Evolutionary conservation across 2,329 filamentous ascomycete genomes (phyloP), one percentile per base, ranked within the genome.

Genomic region (Alternaria dauci): DNA sequence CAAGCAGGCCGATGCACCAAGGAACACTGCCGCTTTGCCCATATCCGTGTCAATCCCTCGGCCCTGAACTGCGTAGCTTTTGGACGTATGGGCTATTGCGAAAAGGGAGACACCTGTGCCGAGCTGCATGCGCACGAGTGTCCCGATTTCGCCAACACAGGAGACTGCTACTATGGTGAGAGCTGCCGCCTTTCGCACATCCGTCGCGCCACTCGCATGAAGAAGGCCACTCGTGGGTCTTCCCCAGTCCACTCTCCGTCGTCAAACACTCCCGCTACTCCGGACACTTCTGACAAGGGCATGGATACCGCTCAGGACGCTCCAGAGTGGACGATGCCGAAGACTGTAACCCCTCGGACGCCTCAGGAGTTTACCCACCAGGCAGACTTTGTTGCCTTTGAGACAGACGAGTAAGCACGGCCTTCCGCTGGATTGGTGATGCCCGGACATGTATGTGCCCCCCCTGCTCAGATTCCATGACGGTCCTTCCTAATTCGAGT

Each of bases 71-170:
- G 95, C 81, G 87, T 89, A 70, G 81, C 87, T 20, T 98, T 99
- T 82, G 94, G 92, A 28, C 87, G 89, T 55, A 86, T 94, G 73
- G 94, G 95, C 54, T 98, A 93, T 79, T 98, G 95, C 82, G 89
- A 91, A 63, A 91, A 91, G 76, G 95, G 94, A 62, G 85, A 86
- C 57, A 80, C 84, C 56, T 98, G 95, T 80, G 80, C 87, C 61
- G 88, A 95, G 66, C 90, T 93, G 62, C 95, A 99, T 82, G 90
- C 94, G 59, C 90, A 91, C 80, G 94, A 98, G 79, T 98, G 95
- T 79, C 94, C 95, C 64, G 91, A 96, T 78, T 97, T 96, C 83
- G 92, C 92, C 85, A 96, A 97, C 81, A 92, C 87, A 62, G 94
- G 94, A 72, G 83, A 85, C 64, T 99, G 95, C 87, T 59, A 50